A percentile compares a stretch with the other conserved stretches of the same genome.
Evolutionary conservation across 2,329 filamentous ascomycete species (phyloP).

Genomic region (Trichoderma simmonsii): DNA sequence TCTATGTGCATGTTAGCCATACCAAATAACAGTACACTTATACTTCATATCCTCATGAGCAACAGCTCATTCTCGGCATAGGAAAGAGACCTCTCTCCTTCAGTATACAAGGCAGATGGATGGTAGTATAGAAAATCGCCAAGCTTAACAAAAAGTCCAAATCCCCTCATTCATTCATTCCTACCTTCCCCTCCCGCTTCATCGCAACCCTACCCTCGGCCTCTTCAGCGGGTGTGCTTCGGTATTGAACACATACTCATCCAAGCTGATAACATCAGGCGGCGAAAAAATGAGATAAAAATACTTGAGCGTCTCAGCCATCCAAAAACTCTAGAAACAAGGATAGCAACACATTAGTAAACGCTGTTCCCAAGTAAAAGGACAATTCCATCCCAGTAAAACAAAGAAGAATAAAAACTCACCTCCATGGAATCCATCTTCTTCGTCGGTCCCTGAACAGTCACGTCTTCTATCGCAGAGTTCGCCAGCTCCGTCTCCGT

Average conservation of each 20-base stretch:
- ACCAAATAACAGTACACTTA: not conserved
- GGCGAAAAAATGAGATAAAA: conserved; percentile 70
- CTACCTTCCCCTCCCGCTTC: not conserved
- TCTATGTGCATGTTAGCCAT: not conserved
- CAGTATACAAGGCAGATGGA: not conserved
- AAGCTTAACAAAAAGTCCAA: not conserved
- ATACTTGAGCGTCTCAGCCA: conserved; percentile 72
- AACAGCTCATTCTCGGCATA: not conserved
- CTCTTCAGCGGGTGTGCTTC: conserved; percentile 44
- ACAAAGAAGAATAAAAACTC: conserved; percentile 28
- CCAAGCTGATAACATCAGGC: conserved; percentile 60
- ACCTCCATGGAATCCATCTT: conserved; percentile 60
- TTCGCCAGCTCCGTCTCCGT: conserved; percentile 48
- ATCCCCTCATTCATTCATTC: not conserved
- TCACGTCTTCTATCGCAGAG: conserved; percentile 47
- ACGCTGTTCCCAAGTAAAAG: not conserved
- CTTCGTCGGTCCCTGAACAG: conserved; percentile 29
- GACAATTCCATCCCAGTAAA: conserved; percentile 8
- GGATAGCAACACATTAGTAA: conserved; percentile 16
- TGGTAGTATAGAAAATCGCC: not conserved
- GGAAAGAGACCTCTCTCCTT: no score
- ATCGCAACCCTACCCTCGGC: not conserved
- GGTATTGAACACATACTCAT: conserved; percentile 63
- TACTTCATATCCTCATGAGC: not conserved
- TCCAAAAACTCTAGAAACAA: conserved; percentile 61